These are phyloP conservation scores for Thelonectria blattea DNA, from an alignment of 2,329 filamentous ascomycete species.

Conservation along the genomic window DNA sequence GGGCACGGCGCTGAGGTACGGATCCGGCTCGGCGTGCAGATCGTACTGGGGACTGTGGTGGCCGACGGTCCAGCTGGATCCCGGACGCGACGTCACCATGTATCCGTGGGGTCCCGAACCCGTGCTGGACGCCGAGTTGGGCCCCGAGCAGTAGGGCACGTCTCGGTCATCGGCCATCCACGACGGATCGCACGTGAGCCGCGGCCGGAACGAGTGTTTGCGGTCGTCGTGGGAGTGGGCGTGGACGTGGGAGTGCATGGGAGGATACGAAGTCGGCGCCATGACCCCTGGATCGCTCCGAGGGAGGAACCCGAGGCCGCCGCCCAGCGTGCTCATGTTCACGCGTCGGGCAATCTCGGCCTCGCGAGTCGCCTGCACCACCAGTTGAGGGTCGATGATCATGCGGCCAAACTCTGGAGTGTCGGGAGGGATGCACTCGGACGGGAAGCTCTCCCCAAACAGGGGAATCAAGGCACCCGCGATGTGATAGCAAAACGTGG, in stretches of 20 bases:
- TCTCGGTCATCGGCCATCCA: conserved; percentile 32
- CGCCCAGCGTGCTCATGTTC: conserved; percentile 20
- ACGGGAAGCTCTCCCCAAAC: conserved; percentile 83
- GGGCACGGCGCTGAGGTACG: conserved; percentile 33
- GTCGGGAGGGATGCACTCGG: conserved; percentile 70
- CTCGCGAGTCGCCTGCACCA: conserved; percentile 58
- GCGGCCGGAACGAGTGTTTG: conserved; percentile 26
- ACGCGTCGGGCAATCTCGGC: conserved; percentile 42
- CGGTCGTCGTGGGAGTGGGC: conserved; percentile 28
- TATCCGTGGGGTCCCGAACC: conserved; percentile 37
- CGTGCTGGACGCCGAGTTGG: conserved; percentile 39
- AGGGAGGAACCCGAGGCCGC: conserved; percentile 27
- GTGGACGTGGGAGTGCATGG: conserved; percentile 1
- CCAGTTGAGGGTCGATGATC: conserved; percentile 65
- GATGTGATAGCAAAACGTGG: conserved; percentile 87
- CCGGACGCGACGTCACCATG: conserved; percentile 35
- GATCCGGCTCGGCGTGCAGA: conserved; percentile 18
- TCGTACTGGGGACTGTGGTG: conserved; percentile 30
- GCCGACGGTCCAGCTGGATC: conserved; percentile 30
- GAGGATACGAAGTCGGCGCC: conserved; percentile 12
- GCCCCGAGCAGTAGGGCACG: conserved; percentile 30
- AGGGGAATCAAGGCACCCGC: conserved; percentile 86
- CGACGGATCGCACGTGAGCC: conserved; percentile 33
- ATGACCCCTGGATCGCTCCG: conserved; percentile 23
- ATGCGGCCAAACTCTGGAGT: conserved; percentile 70